phyloP scores from a whole-genome alignment of 2,329 filamentous ascomycete genomes.

The Colletotrichum australisinense region DNA sequence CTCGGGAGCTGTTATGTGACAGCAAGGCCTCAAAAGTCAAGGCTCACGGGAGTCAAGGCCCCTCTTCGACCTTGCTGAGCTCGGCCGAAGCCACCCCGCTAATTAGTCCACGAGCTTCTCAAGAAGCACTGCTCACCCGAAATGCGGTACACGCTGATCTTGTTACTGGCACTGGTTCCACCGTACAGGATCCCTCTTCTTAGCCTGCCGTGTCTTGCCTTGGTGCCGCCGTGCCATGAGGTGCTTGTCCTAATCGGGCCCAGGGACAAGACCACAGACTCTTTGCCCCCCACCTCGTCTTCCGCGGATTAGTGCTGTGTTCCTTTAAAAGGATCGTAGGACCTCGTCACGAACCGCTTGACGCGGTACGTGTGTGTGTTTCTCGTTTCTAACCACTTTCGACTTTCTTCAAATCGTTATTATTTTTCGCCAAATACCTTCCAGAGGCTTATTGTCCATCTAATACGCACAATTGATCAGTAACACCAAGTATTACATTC shows the following conservation, averaged over 20 bases:
- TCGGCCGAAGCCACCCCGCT: neutral
- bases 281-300: neutral
- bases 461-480: neutral
- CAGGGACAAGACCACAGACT: neutral
- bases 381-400: neutral
- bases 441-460: neutral
- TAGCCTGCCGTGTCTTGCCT: neutral
- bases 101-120: neutral
- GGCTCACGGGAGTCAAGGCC: neutral
- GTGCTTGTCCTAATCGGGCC: neutral
- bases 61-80: neutral
- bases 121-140: neutral
- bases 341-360: neutral
- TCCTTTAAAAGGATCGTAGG: neutral
- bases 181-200: neutral
- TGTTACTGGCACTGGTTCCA: neutral
- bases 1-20: neutral
- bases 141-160: neutral
- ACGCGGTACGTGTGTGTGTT: neutral
- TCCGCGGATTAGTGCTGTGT: neutral
- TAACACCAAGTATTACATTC: neutral
- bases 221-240: neutral
- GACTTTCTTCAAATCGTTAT: neutral
- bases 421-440: neutral
- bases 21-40: neutral